These are phyloP conservation scores for Sinapis alba DNA, from an alignment of 441 rosid genomes.

Conservation along the genomic window DNA sequence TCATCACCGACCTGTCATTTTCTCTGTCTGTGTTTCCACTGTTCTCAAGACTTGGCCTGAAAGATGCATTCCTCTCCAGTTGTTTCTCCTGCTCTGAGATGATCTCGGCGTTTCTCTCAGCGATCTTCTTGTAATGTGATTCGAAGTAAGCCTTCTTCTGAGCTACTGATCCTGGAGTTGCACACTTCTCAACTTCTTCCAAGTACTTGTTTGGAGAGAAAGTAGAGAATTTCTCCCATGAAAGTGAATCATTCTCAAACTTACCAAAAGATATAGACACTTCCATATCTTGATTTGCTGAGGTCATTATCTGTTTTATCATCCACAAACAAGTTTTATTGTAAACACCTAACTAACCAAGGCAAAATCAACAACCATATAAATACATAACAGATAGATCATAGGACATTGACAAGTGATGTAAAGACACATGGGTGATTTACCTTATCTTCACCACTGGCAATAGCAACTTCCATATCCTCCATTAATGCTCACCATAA, in stretches of 20 bases:
- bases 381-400: conserved; percentile 4
- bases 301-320: conserved; percentile 46
- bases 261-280: conserved; percentile 89
- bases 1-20: conserved; percentile 28
- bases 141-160: conserved; percentile 89
- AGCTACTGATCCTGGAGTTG: conserved; percentile 96
- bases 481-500: conserved; percentile 42
- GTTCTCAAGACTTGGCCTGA: conserved; percentile 33
- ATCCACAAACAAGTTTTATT: conserved; percentile 31
- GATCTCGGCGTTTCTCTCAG: conserved; percentile 74
- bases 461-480: conserved; percentile 48
- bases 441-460: conserved; percentile 58
- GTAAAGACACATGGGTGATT: background rate
- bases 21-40: conserved; percentile 38
- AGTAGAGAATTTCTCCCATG: conserved; percentile 91
- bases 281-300: conserved; percentile 53
- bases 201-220: conserved; percentile 91
- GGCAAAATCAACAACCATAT: conserved; percentile 32
- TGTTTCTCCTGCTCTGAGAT: conserved; percentile 59
- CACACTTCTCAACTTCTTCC: conserved; percentile 94
- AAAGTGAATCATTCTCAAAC: conserved; percentile 82
- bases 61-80: conserved; percentile 40
- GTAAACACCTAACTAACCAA: conserved; percentile 33
- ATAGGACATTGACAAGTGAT: conserved; percentile 14
- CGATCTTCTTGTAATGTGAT: conserved; percentile 87